A percentile compares a stretch with the other conserved stretches of the same genome.
These are phyloP conservation scores for Lophiostoma macrostomum DNA, from an alignment of 495 filamentous ascomycete genomes.

Conservation along the genomic window DNA sequence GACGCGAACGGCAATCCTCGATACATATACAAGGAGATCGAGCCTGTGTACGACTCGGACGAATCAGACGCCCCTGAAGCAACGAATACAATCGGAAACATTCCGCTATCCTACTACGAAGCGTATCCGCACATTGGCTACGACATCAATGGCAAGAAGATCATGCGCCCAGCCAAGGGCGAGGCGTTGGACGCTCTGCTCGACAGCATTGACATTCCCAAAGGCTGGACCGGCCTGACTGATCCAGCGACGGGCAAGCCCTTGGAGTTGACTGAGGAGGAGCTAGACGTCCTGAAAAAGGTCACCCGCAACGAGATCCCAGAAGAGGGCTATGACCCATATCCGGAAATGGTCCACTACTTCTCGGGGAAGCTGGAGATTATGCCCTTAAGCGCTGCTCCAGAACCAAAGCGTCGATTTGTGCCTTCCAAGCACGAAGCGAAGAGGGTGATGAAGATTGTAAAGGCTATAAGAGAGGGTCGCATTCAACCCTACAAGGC, in stretches of 20 bases:
- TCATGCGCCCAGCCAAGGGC: constrained; percentile 91
- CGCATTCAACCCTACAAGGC: constrained; percentile 89
- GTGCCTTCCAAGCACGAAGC: constrained; percentile 97
- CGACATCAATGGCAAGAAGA: constrained; percentile 97
- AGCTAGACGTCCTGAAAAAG: constrained; percentile 82
- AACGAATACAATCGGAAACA: constrained; percentile 90
- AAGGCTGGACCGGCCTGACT: constrained; percentile 95
- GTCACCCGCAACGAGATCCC: constrained; percentile 89
- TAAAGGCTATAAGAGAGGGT: constrained; percentile 90
- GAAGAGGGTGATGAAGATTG: constrained; percentile 96
- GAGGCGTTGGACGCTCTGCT: constrained; percentile 90
- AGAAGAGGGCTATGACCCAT: constrained; percentile 84
- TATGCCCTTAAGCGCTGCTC: constrained; percentile 91
- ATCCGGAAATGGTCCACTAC: constrained; percentile 86
- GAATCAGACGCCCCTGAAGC: constrained; percentile 78
- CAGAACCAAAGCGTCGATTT: constrained; percentile 93
- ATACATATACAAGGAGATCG: constrained; percentile 83
- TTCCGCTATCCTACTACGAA: constrained; percentile 92
- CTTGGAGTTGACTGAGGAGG: constrained; percentile 78
- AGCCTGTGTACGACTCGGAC: constrained; percentile 94
- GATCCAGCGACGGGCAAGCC: constrained; percentile 92
- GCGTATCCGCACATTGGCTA: constrained; percentile 98
- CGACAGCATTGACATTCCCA: constrained; percentile 95
- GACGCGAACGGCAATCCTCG: constrained; percentile 73
- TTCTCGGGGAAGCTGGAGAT: constrained; percentile 86